phyloP scores from a whole-genome alignment of 225 moss, liverwort and hornwort genomes.

The Straminergon stramineum region DNA sequence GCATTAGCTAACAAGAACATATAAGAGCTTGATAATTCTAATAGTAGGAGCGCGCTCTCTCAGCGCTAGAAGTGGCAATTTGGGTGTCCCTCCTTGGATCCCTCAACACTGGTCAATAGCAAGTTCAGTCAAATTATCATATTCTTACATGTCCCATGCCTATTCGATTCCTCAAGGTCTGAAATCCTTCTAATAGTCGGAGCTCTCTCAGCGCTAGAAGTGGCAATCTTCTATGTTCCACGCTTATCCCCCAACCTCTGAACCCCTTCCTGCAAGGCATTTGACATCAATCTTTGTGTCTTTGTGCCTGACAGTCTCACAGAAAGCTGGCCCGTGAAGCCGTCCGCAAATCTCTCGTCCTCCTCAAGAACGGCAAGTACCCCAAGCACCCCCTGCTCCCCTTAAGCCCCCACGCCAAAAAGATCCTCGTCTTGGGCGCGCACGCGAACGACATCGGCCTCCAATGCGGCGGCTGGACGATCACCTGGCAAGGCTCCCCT shows the following conservation, averaged over 20 bases:
- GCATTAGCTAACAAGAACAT: neutral
- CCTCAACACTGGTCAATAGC: neutral
- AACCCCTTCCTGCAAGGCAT: neutral
- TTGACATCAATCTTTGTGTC: neutral
- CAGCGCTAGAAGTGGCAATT: neutral
- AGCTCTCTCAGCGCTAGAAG: neutral
- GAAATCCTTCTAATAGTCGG: neutral
- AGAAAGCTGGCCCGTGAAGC: constrained; percentile 61
- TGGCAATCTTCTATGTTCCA: neutral
- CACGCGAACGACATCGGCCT: constrained; percentile 79
- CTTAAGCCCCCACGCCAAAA: constrained; percentile 32
- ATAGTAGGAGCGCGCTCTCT: neutral
- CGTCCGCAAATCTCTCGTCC: constrained; percentile 74
- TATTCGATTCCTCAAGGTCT: neutral
- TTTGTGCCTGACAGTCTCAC: constrained; percentile 31
- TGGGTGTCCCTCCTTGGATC: neutral
- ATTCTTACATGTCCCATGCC: neutral
- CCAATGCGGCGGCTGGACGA: constrained; percentile 93
- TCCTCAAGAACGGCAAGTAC: constrained; percentile 70
- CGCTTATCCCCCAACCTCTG: neutral
- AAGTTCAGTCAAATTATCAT: too few relatives aligned
- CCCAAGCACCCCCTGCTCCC: constrained; percentile 32
- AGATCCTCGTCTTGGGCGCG: constrained; percentile 57
- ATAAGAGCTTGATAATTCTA: too few relatives aligned
- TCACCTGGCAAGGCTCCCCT: constrained; percentile 73